A percentile compares a stretch with the other conserved stretches of the same genome.
Conservation (phyloP, 2,329 filamentous ascomycete genomes). For the Claviceps citrina region DNA sequence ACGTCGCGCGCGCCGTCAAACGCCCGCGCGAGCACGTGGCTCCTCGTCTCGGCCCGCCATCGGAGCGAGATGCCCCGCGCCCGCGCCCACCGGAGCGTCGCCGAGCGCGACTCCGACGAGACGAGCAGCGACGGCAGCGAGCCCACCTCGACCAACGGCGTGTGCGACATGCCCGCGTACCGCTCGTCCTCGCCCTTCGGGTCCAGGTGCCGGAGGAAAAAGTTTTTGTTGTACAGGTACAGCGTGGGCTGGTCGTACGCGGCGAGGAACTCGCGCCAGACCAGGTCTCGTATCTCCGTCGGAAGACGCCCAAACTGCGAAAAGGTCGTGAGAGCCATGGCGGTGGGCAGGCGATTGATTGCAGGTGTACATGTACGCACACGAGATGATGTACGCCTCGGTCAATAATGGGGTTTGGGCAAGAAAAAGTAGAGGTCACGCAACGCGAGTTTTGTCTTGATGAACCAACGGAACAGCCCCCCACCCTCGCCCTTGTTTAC, state of each 20-base stretch:
- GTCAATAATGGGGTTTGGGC: no score
- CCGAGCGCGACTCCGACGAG: conserved; percentile 12
- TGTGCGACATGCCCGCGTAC: conserved; percentile 3
- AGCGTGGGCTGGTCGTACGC: conserved; percentile 8
- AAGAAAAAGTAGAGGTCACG: no score
- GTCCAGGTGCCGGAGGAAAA: conserved; percentile 6
- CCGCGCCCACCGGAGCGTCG: conserved; percentile 8
- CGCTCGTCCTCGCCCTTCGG: conserved; percentile 1
- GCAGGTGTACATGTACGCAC: no score
- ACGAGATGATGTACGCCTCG: no score
- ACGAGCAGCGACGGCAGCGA: conserved; percentile 8
- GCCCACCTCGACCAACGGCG: conserved; percentile 8
- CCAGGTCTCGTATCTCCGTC: conserved; percentile 12
- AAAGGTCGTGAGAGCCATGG: conserved; percentile 6
- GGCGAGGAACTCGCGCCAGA: conserved; percentile 11
- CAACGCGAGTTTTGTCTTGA: no score
- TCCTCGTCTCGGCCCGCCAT: not conserved
- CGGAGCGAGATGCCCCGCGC: conserved; percentile 2
- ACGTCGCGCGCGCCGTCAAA: conserved; percentile 2
- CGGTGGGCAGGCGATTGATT: no score
- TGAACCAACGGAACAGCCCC: no score
- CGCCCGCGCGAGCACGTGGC: conserved; percentile 2
- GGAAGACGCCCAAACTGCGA: conserved; percentile 11
- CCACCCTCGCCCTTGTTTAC: no score
- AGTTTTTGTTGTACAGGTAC: conserved; percentile 9